Percentiles rank a stretch among this genome's conserved stretches.
Conservation (phyloP, 768 basidiomycete genomes). For the Boletellus ananas region DNA sequence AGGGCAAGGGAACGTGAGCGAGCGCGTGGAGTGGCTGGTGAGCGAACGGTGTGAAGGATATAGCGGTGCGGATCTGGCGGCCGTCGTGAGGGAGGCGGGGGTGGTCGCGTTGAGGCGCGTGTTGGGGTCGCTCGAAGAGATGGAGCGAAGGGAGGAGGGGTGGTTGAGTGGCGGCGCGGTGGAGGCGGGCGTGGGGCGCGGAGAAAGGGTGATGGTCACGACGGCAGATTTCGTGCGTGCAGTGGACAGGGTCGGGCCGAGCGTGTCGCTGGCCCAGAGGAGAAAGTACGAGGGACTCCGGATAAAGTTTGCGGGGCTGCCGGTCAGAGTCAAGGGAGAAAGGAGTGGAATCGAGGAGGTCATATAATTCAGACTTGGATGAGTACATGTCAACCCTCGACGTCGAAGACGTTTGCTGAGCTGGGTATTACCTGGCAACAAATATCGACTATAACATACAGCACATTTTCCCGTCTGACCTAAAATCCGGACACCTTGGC, state of each 20-base stretch:
- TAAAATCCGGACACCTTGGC: constrained; percentile 8
- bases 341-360: constrained; percentile 26
- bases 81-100: constrained; percentile 85
- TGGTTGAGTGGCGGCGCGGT: background rate
- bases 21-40: constrained; percentile 46
- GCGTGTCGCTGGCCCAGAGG: constrained; percentile 78
- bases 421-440: background rate
- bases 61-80: constrained; percentile 88
- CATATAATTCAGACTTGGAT: background rate
- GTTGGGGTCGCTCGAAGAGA: constrained; percentile 62
- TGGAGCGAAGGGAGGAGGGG: constrained; percentile 37
- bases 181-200: background rate
- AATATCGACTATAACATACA: background rate
- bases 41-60: constrained; percentile 74
- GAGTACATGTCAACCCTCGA: no score
- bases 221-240: constrained; percentile 70
- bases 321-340: constrained; percentile 42
- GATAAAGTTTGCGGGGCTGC: constrained; percentile 79
- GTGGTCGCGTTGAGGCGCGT: constrained; percentile 73
- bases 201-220: constrained; percentile 37
- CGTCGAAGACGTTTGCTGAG: no score
- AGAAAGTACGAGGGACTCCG: constrained; percentile 77
- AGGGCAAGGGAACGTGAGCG: constrained; percentile 8
- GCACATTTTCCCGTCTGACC: background rate
- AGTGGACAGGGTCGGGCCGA: constrained; percentile 78